Evolutionary conservation across 2,329 filamentous ascomycete species (phyloP).

Genomic region (Fusarium albidum): DNA sequence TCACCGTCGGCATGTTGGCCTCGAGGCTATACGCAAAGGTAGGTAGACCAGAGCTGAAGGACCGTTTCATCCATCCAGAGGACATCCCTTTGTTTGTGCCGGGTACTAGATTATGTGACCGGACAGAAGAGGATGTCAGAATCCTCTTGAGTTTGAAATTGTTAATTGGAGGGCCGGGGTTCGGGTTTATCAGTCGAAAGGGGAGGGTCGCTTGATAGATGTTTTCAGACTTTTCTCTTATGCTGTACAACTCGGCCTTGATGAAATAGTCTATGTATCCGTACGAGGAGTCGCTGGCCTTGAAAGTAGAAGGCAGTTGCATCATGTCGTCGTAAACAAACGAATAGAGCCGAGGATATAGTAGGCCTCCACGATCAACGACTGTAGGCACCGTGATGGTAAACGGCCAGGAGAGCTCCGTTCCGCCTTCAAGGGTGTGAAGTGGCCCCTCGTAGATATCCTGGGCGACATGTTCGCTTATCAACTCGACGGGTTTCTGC

Average conservation of each 20-base stretch:
- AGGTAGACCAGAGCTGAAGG: conserved; percentile 48
- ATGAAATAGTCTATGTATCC: conserved; percentile 45
- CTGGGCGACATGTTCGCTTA: conserved; percentile 13
- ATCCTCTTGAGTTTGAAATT: conserved; percentile 18
- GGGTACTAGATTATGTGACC: conserved; percentile 42
- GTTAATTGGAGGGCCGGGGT: conserved; percentile 21
- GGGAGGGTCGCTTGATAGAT: conserved; percentile 33
- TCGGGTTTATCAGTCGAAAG: conserved; percentile 23
- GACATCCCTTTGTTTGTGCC: conserved; percentile 42
- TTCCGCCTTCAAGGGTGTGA: conserved; percentile 26
- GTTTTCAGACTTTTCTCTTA: neutral
- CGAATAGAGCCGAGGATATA: neutral
- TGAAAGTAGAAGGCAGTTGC: conserved; percentile 12
- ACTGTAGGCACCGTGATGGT: conserved; percentile 38
- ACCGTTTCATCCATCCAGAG: conserved; percentile 43
- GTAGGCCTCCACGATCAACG: conserved; percentile 1
- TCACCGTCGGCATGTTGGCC: conserved; percentile 36
- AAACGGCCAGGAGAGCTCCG: conserved; percentile 40
- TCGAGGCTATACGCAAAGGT: conserved; percentile 38
- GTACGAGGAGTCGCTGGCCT: neutral
- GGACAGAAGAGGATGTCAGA: neutral
- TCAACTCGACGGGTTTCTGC: conserved; percentile 8
- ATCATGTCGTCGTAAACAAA: too few relatives aligned
- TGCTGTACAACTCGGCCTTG: conserved; percentile 38
- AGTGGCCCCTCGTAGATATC: conserved; percentile 36